Percentiles rank a stretch among this genome's conserved stretches.
Evolutionary conservation across 257 asterid species (phyloP).

Genomic region (Galeopsis tetrahit): DNA sequence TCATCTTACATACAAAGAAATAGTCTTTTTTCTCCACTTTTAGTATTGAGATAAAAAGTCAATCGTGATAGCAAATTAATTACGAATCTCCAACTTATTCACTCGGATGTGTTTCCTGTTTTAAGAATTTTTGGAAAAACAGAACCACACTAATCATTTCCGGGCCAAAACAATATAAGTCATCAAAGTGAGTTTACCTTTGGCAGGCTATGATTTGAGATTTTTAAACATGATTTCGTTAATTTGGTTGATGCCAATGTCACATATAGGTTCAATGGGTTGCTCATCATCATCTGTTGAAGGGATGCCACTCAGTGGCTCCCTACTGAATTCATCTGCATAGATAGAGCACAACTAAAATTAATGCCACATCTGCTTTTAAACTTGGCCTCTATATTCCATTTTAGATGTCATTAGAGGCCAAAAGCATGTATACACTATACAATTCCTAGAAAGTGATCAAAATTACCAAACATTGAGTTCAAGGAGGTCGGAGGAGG

Average conservation of each 20-base stretch:
- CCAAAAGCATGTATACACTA: not conserved
- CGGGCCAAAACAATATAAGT: not conserved
- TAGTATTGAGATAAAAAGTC: not conserved
- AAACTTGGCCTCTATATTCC: not conserved
- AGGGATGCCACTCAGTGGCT: constrained; percentile 43
- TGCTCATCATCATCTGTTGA: constrained; percentile 65
- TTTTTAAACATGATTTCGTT: constrained; percentile 69
- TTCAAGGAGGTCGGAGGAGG: constrained; percentile 82
- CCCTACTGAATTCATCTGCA: constrained; percentile 90
- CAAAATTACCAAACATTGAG: constrained; percentile 64
- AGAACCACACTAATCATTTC: not conserved
- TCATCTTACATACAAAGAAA: not conserved
- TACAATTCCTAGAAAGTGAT: not conserved
- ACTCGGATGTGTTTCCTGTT: not conserved
- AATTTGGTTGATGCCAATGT: constrained; percentile 66
- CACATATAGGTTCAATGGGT: constrained; percentile 88
- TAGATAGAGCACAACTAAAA: constrained; percentile 25
- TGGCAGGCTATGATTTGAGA: constrained; percentile 33
- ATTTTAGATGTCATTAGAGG: not conserved
- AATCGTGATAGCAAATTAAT: not conserved
- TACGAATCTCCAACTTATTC: not conserved
- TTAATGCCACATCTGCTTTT: constrained; percentile 6
- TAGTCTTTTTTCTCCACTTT: not conserved
- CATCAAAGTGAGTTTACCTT: constrained; percentile 2
- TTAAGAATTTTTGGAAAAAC: not conserved